Evolutionary conservation across 2,329 filamentous ascomycete species (phyloP).

Genomic region (Penicillium hordei): DNA sequence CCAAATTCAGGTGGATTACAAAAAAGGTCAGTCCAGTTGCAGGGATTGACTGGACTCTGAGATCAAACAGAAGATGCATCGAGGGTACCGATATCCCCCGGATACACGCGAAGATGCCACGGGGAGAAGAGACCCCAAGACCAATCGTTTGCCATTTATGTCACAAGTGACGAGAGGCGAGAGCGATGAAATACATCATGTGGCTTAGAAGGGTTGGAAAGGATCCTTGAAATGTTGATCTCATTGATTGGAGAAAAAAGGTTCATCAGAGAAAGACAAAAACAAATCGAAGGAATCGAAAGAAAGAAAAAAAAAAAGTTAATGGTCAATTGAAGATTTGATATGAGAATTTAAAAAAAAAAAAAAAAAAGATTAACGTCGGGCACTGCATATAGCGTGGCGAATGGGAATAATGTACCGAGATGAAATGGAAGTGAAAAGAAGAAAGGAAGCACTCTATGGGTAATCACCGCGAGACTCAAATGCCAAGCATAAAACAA

Average conservation of each 20-base stretch:
- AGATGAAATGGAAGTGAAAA: slow-evolving; percentile 29
- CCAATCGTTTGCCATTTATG: not conserved
- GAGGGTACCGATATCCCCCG: not conserved
- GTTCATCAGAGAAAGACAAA: slow-evolving; percentile 2
- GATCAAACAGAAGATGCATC: not conserved
- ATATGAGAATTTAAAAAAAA: slow-evolving; percentile 21
- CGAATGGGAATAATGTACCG: slow-evolving; percentile 33
- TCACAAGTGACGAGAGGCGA: not conserved
- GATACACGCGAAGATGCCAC: not conserved
- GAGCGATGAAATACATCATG: not conserved
- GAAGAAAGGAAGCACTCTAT: slow-evolving; percentile 39
- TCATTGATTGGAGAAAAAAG: slow-evolving; percentile 12
- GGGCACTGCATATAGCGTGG: slow-evolving; percentile 19
- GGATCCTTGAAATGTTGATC: slow-evolving; percentile 10
- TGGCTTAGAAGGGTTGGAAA: not conserved
- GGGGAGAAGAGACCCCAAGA: not conserved
- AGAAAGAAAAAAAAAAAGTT: slow-evolving; percentile 25
- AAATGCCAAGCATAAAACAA: slow-evolving; percentile 39
- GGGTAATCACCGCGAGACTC: slow-evolving; percentile 36
- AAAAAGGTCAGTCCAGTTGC: slow-evolving; percentile 9
- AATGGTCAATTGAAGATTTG: slow-evolving; percentile 28
- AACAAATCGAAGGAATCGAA: slow-evolving; percentile 12
- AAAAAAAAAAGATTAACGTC: slow-evolving; percentile 32
- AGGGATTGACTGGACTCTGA: not conserved
- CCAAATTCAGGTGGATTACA: slow-evolving; percentile 25